A percentile compares a stretch with the other conserved stretches of the same genome.
Conservation (phyloP, 768 basidiomycete species). For the Mycena amicta region DNA sequence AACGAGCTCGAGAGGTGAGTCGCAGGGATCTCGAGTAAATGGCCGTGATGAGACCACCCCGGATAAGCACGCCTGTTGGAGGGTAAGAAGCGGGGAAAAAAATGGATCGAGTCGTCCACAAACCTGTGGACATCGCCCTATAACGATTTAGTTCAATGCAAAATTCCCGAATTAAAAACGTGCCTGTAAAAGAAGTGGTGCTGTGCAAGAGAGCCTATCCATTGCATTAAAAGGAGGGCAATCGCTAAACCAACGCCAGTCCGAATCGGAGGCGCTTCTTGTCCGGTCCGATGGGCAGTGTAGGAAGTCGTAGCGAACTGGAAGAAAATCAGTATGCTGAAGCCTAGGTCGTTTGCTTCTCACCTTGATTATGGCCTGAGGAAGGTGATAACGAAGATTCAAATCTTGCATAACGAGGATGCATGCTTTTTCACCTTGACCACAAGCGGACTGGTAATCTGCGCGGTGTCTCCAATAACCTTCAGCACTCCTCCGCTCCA, state of each 20-base stretch:
- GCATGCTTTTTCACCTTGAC: slow-evolving; percentile 58
- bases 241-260: slow-evolving; percentile 77
- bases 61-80: slow-evolving; percentile 55
- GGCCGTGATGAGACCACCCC: slow-evolving; percentile 85
- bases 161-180: background rate
- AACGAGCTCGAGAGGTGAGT: slow-evolving; percentile 78
- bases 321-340: slow-evolving; percentile 59
- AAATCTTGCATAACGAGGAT: too few relatives aligned
- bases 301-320: slow-evolving; percentile 70
- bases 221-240: slow-evolving; percentile 66
- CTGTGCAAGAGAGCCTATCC: slow-evolving; percentile 64
- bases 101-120: background rate
- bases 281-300: slow-evolving; percentile 41
- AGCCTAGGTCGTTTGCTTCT: background rate
- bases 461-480: slow-evolving; percentile 68
- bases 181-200: slow-evolving; percentile 79
- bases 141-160: background rate
- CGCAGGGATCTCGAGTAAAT: slow-evolving; percentile 80
- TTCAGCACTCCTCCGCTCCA: slow-evolving; percentile 69
- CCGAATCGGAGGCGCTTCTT: slow-evolving; percentile 43
- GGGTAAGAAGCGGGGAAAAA: background rate
- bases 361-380: slow-evolving; percentile 19
- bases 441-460: slow-evolving; percentile 74
- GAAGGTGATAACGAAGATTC: background rate
- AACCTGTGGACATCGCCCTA: slow-evolving; percentile 65